Percentiles rank a stretch among this genome's conserved stretches.
Conservation (phyloP, 768 basidiomycete genomes). For the Agaricus sinodeliciosus region DNA sequence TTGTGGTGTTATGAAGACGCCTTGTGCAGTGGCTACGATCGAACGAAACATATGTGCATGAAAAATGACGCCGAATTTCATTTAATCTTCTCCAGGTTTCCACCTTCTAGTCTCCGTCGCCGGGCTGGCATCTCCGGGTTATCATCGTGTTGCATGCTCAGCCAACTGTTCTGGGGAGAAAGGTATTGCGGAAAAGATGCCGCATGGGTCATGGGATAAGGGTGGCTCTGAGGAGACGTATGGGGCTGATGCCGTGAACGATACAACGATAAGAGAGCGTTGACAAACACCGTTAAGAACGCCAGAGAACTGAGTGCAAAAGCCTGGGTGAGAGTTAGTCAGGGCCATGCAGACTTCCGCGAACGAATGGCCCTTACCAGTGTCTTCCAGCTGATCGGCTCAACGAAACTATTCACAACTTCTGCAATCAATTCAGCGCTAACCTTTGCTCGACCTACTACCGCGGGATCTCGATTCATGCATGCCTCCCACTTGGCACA, state of each 20-base stretch:
- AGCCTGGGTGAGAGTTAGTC: conserved; percentile 31
- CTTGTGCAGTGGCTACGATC: not conserved
- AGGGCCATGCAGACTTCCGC: conserved; percentile 1
- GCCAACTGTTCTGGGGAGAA: conserved; percentile 43
- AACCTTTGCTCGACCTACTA: conserved; percentile 83
- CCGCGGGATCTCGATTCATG: conserved; percentile 91
- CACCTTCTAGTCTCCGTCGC: conserved; percentile 51
- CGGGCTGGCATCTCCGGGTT: conserved; percentile 41
- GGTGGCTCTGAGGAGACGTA: conserved; percentile 24
- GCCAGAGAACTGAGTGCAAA: conserved; percentile 73
- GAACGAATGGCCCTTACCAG: conserved; percentile 48
- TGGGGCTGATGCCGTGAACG: conserved; percentile 56
- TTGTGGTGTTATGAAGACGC: not conserved
- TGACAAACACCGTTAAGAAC: conserved; percentile 76
- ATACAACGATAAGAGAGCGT: conserved; percentile 72
- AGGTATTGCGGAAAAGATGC: conserved; percentile 43
- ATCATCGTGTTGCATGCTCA: conserved; percentile 32
- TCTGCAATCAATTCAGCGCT: conserved; percentile 94
- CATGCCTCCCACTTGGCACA: conserved; percentile 90
- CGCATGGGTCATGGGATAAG: conserved; percentile 33
- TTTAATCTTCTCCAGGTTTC: conserved; percentile 48
- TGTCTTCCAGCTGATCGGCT: conserved; percentile 97
- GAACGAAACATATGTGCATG: not conserved
- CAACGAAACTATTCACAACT: conserved; percentile 93
- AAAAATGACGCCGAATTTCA: conserved; percentile 17